A percentile compares a stretch with the other conserved stretches of the same genome.
phyloP scores from a whole-genome alignment of 2,329 filamentous ascomycete species.

The Alternaria gaisen region DNA sequence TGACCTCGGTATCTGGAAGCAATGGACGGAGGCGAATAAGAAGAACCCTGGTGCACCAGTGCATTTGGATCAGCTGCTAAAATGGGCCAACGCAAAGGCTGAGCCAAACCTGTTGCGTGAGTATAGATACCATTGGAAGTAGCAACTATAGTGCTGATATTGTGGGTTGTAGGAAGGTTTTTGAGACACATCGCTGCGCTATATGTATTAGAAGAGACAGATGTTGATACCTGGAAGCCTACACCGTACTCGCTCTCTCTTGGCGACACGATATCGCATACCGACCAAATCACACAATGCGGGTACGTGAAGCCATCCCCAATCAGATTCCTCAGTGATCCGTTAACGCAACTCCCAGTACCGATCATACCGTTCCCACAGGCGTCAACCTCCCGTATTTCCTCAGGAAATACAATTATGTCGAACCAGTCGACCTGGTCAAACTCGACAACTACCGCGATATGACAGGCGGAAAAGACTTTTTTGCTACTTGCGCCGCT shows the following conservation, averaged over 20 bases:
- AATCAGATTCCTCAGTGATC: not conserved
- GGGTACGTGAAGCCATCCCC: not conserved
- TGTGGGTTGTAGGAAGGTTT: not conserved
- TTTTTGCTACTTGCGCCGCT: conserved; percentile 5
- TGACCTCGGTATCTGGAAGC: conserved; percentile 9
- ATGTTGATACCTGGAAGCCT: conserved; percentile 11
- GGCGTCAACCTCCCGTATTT: conserved; percentile 8
- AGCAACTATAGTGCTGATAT: not conserved
- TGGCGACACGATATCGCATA: conserved; percentile 7
- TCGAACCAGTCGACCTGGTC: conserved; percentile 6
- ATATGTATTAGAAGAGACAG: conserved; percentile 7
- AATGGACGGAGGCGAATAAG: conserved; percentile 10
- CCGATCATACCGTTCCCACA: conserved; percentile 6
- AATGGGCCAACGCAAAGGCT: conserved; percentile 6
- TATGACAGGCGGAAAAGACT: conserved; percentile 9
- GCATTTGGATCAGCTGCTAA: conserved; percentile 1
- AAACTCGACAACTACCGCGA: conserved; percentile 14
- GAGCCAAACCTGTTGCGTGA: conserved; percentile 8
- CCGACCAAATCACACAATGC: conserved; percentile 12
- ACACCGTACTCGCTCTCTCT: conserved; percentile 14
- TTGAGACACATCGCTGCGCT: conserved; percentile 8
- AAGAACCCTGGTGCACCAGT: conserved; percentile 2
- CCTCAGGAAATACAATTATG: conserved; percentile 10
- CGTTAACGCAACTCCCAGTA: not conserved
- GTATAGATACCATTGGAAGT: not conserved